These are phyloP conservation scores for Aspergillus bertholletiae DNA, from an alignment of 495 filamentous ascomycete genomes.

Conservation along the genomic window DNA sequence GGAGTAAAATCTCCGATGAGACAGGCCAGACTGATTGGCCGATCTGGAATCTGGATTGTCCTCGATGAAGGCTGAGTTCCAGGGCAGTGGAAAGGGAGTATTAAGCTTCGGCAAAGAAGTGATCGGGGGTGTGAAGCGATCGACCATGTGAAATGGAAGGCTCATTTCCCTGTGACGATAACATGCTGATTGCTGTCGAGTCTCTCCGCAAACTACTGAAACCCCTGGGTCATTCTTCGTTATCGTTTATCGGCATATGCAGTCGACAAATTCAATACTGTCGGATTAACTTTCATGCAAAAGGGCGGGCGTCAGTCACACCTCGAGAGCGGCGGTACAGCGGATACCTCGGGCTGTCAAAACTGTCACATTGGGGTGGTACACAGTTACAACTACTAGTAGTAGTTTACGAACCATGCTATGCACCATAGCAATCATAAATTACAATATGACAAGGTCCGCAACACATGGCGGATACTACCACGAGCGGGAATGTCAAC, in stretches of 20 bases:
- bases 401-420: no score
- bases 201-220: no score
- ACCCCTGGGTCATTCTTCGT: neutral
- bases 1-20: slow-evolving; percentile 7
- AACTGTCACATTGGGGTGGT: neutral
- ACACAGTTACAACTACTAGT: no score
- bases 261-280: neutral
- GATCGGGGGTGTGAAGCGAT: neutral
- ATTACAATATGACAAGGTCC: neutral
- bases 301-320: neutral
- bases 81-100: slow-evolving; percentile 8
- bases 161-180: no score
- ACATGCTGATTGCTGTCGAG: no score
- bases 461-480: neutral
- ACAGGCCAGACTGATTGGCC: slow-evolving; percentile 10
- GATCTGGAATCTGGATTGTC: slow-evolving; percentile 8
- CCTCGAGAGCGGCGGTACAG: no score
- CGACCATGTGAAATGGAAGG: slow-evolving; percentile 2
- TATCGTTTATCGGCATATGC: neutral
- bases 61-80: slow-evolving; percentile 1
- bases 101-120: slow-evolving; percentile 10
- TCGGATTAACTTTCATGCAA: neutral
- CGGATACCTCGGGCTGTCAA: no score
- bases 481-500: neutral
- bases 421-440: neutral